Conservation (phyloP, 2,329 filamentous ascomycete genomes). For the Pyrenochaeta sp. region DNA sequence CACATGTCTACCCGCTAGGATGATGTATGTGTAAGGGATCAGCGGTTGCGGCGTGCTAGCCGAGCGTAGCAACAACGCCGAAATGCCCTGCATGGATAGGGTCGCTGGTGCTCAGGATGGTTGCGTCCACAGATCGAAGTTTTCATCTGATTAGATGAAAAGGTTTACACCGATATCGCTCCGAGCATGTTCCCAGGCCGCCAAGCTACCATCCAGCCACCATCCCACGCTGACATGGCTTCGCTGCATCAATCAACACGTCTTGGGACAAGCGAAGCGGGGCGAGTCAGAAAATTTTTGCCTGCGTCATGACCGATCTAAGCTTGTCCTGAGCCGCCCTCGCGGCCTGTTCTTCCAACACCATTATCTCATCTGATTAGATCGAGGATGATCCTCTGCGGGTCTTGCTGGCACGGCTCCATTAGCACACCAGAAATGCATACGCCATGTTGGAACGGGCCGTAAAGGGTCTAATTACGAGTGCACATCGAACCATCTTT, state of each 20-base stretch:
- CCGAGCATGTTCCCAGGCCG: slow-evolving; percentile 16
- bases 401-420: slow-evolving; percentile 11
- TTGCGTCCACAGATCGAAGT: not conserved
- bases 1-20: slow-evolving; percentile 14
- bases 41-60: slow-evolving; percentile 28
- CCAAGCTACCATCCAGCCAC: slow-evolving; percentile 23
- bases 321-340: slow-evolving; percentile 17
- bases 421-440: slow-evolving; percentile 23
- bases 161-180: slow-evolving; percentile 19
- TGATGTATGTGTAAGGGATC: slow-evolving; percentile 26
- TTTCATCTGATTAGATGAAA: slow-evolving; percentile 21
- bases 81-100: slow-evolving; percentile 27
- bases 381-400: slow-evolving; percentile 22
- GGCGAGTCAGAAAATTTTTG: slow-evolving; percentile 35
- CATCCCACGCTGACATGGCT: slow-evolving; percentile 28
- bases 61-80: slow-evolving; percentile 29
- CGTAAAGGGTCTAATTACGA: slow-evolving; percentile 26
- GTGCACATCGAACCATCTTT: slow-evolving; percentile 39
- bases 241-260: slow-evolving; percentile 16
- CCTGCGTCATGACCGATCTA: slow-evolving; percentile 32
- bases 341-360: slow-evolving; percentile 14
- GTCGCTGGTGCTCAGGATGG: slow-evolving; percentile 12
- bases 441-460: slow-evolving; percentile 30
- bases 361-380: slow-evolving; percentile 42
- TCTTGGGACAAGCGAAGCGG: slow-evolving; percentile 35